phyloP scores from a whole-genome alignment of 148 eudicot species.

The Nepenthes mirabilis region DNA sequence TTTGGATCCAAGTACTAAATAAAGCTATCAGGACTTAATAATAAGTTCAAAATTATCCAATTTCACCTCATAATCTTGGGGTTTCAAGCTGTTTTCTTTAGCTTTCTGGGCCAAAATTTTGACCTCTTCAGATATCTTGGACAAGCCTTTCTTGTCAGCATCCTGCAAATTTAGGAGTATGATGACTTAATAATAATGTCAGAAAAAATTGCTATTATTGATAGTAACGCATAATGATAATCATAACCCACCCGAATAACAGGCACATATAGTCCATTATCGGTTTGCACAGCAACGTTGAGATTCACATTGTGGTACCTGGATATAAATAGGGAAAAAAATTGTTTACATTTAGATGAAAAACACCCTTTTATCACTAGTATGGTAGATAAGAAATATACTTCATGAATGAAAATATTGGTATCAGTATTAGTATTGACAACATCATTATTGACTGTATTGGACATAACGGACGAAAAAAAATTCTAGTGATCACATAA shows the following conservation, averaged over 20 bases:
- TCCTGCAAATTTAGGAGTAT: conserved; percentile 29
- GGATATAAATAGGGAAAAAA: conserved; percentile 1
- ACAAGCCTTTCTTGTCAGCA: conserved; percentile 92
- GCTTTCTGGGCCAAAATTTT: conserved; percentile 84
- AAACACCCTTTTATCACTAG: too few species aligned
- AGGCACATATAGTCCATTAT: conserved; percentile 84
- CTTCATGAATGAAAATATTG: too few species aligned
- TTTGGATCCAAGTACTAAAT: background rate
- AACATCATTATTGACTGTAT: too few species aligned
- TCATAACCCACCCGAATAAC: conserved; percentile 48
- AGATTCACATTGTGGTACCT: conserved; percentile 83
- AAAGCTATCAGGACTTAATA: background rate
- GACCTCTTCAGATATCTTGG: conserved; percentile 73
- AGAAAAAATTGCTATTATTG: background rate
- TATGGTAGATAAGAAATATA: too few species aligned
- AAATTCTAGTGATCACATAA: too few species aligned
- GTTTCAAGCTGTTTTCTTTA: conserved; percentile 78
- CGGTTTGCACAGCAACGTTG: conserved; percentile 96
- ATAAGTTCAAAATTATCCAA: background rate
- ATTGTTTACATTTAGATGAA: too few species aligned
- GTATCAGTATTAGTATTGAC: too few species aligned
- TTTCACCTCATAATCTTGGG: conserved; percentile 85
- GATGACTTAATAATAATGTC: background rate
- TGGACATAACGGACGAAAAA: too few species aligned
- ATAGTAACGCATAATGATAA: background rate